Evolutionary conservation across 805 yeast genomes (phyloP), one percentile per base, ranked within the genome.

Genomic region (Candida nonsorbophila): DNA sequence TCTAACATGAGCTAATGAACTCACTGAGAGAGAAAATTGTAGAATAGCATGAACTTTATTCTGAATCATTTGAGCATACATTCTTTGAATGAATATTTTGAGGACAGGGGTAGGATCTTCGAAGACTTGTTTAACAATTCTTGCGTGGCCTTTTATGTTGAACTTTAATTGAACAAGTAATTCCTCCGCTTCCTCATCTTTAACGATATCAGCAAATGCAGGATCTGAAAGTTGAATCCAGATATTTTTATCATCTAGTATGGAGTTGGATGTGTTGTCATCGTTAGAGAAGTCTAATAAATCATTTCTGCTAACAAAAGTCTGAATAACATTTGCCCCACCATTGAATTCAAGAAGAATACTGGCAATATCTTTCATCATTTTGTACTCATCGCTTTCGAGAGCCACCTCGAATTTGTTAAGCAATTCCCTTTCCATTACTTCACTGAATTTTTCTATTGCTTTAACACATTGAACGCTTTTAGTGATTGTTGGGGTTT

Each of bases 331-430:
- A 34, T 81, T 78, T 7, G 74, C 68, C 8, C 96, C 96, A 12
- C 86, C 90, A 48, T 90, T 88, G 61, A 79, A 90, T 37, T 78
- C 84, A 30, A 77, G 72, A 28, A 88, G 63, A 11, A 87, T 73
- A 28, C 74, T 75, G 0, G 96, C 85, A 15, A 79, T 72, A 33
- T 79, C 86, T 44, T 74, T 77, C 81, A 92, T 78, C 30, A 73
- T 74, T n/a, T 65, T 62, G 42, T 76, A 72, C 42, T 85, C 80
- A 36, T 77, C 78, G 15, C 72, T 73, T 33, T 76, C 73, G 42
- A 83, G 84, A n/a, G 86, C 85, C 14, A 70, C 64, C 43, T 79
- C 82, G 43, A 90, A 90, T 32, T 74, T 72, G 22, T 72, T 74
- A 29, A 90, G 59, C 31, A 88, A 59, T 17, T 74, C 71, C 28